phyloP scores from a whole-genome alignment of 306 rosid species.

The Sechiopsis laciniata region DNA sequence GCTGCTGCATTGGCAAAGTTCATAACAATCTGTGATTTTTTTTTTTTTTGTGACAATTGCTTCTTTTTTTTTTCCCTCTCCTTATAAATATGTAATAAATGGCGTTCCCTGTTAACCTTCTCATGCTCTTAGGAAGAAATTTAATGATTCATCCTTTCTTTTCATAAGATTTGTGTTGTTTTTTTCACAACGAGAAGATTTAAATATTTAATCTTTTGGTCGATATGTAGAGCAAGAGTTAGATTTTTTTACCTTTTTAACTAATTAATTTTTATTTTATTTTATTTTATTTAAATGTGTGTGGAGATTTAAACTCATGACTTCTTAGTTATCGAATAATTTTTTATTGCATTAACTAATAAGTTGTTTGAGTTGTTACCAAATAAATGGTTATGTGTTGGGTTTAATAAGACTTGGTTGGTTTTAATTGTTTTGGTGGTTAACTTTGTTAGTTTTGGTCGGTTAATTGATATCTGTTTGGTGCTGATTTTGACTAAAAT shows the following conservation, averaged over 20 bases:
- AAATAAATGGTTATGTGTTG: neutral
- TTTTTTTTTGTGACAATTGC: neutral
- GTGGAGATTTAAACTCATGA: too few relatives aligned
- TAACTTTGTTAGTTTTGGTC: neutral
- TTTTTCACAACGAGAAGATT: too few relatives aligned
- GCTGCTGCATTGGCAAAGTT: too few relatives aligned
- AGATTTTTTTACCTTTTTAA: too few relatives aligned
- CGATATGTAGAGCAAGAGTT: too few relatives aligned
- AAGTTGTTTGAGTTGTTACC: neutral
- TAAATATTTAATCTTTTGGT: too few relatives aligned
- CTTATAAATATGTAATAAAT: slow-evolving; percentile 13
- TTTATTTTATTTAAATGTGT: neutral
- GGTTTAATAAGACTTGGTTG: neutral
- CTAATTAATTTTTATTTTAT: too few relatives aligned
- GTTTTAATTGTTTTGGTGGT: neutral
- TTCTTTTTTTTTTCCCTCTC: neutral
- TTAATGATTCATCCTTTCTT: too few relatives aligned
- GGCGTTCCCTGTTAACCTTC: neutral
- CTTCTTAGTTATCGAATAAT: too few relatives aligned
- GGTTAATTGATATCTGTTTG: neutral
- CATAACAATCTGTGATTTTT: too few relatives aligned
- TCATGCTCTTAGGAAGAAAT: neutral
- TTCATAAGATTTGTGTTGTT: too few relatives aligned
- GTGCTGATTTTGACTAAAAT: neutral
- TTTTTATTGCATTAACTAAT: too few relatives aligned